These are phyloP conservation scores for Solanum arcanum DNA, from an alignment of 257 asterid genomes.

Conservation along the genomic window DNA sequence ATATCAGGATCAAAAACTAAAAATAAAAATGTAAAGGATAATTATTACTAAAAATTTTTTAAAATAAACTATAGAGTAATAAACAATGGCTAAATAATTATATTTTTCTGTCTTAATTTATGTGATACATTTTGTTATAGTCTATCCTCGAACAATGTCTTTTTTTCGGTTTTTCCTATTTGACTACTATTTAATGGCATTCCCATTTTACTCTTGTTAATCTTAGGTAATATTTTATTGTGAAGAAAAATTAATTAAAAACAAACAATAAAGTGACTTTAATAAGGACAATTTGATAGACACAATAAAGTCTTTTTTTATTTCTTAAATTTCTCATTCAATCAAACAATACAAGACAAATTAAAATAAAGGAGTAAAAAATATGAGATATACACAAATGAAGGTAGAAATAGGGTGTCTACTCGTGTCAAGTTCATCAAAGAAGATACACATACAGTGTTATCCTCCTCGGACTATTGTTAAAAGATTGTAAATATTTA, in stretches of 20 bases:
- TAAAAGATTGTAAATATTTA: not conserved
- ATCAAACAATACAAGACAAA: too few relatives aligned
- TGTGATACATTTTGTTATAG: not conserved
- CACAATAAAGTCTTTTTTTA: too few relatives aligned
- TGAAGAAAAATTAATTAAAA: too few relatives aligned
- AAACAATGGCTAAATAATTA: not conserved
- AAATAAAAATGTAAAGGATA: not conserved
- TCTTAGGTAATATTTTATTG: too few relatives aligned
- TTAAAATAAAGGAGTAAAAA: not conserved
- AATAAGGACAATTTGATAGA: not conserved
- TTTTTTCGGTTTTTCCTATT: not conserved
- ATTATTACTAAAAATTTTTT: not conserved
- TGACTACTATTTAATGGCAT: not conserved
- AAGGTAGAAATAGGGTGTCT: not conserved
- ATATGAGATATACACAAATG: not conserved
- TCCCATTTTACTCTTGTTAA: not conserved
- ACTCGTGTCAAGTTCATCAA: not conserved
- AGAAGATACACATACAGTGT: not conserved
- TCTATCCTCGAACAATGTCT: not conserved
- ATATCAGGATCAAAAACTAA: not conserved
- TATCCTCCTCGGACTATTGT: not conserved
- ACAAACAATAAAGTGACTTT: not conserved
- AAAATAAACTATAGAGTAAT: not conserved
- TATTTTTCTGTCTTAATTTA: not conserved
- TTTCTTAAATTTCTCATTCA: too few relatives aligned